Percentiles rank a stretch among this genome's conserved stretches.
These are phyloP conservation scores for Hypomontagnella monticulosa DNA, from an alignment of 495 filamentous ascomycete species.

Conservation along the genomic window DNA sequence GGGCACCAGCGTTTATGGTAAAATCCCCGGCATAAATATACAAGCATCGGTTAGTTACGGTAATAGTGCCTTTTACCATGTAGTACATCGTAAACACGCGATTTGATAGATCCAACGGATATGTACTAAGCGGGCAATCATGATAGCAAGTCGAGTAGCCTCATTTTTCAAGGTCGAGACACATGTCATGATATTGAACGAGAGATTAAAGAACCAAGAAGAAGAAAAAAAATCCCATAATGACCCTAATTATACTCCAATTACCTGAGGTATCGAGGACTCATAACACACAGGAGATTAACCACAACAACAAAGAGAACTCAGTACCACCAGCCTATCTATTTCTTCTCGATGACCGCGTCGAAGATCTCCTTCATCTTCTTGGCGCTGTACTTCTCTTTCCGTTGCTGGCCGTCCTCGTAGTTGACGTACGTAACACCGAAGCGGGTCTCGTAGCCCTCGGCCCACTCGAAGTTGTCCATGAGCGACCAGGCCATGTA, in stretches of 20 bases:
- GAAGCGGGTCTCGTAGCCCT: slow-evolving; percentile 86
- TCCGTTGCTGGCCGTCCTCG: slow-evolving; percentile 74
- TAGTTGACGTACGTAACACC: slow-evolving; percentile 84
- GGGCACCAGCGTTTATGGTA: neutral
- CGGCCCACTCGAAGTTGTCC: slow-evolving; percentile 78
- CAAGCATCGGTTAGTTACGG: slow-evolving; percentile 12
- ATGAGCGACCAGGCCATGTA: slow-evolving; percentile 86
- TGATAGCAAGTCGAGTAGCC: neutral
- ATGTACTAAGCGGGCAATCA: no score
- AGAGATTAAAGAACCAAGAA: slow-evolving; percentile 3
- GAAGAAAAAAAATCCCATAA: no score
- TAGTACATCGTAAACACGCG: slow-evolving; percentile 6
- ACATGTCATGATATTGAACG: slow-evolving; percentile 24
- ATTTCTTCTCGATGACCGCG: slow-evolving; percentile 62
- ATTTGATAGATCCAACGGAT: neutral
- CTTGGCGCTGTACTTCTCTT: slow-evolving; percentile 81
- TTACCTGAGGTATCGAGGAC: slow-evolving; percentile 39
- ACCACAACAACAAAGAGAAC: neutral
- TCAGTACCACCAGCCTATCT: slow-evolving; percentile 5
- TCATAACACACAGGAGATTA: slow-evolving; percentile 10
- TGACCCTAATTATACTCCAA: slow-evolving; percentile 39
- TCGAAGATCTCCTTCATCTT: slow-evolving; percentile 71
- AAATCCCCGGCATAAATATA: slow-evolving; percentile 16
- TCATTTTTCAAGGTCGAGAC: slow-evolving; percentile 1
- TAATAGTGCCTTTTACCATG: neutral